A percentile compares a stretch with the other conserved stretches of the same genome.
phyloP scores from a whole-genome alignment of 2,329 filamentous ascomycete species.

The Endothia cerciana region DNA sequence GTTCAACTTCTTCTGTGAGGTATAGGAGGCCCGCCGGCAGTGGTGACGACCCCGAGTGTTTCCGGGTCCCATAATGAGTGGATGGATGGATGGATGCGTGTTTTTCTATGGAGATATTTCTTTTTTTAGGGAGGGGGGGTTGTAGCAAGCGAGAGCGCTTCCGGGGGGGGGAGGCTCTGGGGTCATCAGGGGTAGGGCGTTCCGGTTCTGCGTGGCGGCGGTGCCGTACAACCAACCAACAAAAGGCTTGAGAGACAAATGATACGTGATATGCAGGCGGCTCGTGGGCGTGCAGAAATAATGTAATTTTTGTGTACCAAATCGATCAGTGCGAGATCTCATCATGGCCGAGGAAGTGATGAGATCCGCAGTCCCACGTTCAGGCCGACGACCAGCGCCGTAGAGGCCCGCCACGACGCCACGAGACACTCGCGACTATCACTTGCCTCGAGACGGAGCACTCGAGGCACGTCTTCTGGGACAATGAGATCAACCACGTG shows the following conservation, averaged over 20 bases:
- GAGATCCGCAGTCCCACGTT: too few relatives aligned
- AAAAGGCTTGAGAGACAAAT: neutral
- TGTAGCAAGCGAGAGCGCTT: too few relatives aligned
- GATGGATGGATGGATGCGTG: too few relatives aligned
- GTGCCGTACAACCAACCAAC: neutral
- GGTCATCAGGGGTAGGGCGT: neutral
- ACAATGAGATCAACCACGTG: too few relatives aligned
- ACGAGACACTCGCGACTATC: too few relatives aligned
- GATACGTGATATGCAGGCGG: neutral
- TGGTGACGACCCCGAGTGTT: too few relatives aligned
- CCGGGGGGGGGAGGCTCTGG: neutral
- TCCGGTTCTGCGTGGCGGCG: neutral
- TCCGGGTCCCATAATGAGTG: too few relatives aligned
- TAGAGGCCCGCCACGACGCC: too few relatives aligned
- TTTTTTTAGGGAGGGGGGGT: too few relatives aligned
- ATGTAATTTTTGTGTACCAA: neutral
- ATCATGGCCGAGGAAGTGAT: neutral
- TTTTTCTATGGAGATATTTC: neutral
- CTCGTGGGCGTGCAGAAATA: neutral
- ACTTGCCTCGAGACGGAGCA: too few relatives aligned
- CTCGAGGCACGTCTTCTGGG: too few relatives aligned
- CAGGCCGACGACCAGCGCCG: too few relatives aligned
- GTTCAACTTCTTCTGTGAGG: slow-evolving; percentile 50
- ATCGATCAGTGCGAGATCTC: neutral
- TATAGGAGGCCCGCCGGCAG: slow-evolving; percentile 13